phyloP scores from a whole-genome alignment of 2,329 filamentous ascomycete species.

The Microsporum ferrugineum region DNA sequence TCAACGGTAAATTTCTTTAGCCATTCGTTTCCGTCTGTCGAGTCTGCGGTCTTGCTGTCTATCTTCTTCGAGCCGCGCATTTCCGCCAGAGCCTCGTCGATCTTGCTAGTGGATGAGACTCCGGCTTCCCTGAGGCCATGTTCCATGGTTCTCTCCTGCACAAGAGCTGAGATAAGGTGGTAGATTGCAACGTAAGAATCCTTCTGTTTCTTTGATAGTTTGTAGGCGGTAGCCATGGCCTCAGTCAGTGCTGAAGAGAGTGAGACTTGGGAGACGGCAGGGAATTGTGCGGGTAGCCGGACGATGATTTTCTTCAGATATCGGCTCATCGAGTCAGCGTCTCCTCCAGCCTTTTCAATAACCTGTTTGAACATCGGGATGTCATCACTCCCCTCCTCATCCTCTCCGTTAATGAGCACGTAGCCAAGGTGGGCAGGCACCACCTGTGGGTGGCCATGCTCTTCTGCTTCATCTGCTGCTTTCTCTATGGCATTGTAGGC shows the following conservation, averaged over 20 bases:
- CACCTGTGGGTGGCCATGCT: constrained; percentile 85
- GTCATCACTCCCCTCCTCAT: neutral
- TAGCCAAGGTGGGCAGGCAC: constrained; percentile 78
- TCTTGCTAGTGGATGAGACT: constrained; percentile 77
- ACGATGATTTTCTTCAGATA: constrained; percentile 85
- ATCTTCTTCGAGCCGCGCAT: constrained; percentile 89
- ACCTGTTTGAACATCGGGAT: constrained; percentile 86
- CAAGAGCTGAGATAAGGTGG: constrained; percentile 76
- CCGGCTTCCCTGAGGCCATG: constrained; percentile 70
- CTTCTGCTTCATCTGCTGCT: constrained; percentile 73
- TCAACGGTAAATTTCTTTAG: constrained; percentile 97
- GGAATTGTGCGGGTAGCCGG: constrained; percentile 84
- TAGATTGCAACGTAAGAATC: constrained; percentile 91
- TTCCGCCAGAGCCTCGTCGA: constrained; percentile 80
- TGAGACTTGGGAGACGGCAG: constrained; percentile 73
- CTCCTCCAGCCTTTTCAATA: constrained; percentile 83
- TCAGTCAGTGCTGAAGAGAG: constrained; percentile 68
- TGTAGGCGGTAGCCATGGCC: constrained; percentile 70
- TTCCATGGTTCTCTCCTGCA: constrained; percentile 67
- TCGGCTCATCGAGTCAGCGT: constrained; percentile 77
- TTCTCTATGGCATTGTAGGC: constrained; percentile 83
- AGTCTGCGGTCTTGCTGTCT: constrained; percentile 91
- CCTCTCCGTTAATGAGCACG: constrained; percentile 30
- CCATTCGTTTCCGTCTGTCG: constrained; percentile 78
- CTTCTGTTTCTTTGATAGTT: constrained; percentile 94